phyloP scores from a whole-genome alignment of 2,329 filamentous ascomycete genomes.

The Aureobasidium sp. region DNA sequence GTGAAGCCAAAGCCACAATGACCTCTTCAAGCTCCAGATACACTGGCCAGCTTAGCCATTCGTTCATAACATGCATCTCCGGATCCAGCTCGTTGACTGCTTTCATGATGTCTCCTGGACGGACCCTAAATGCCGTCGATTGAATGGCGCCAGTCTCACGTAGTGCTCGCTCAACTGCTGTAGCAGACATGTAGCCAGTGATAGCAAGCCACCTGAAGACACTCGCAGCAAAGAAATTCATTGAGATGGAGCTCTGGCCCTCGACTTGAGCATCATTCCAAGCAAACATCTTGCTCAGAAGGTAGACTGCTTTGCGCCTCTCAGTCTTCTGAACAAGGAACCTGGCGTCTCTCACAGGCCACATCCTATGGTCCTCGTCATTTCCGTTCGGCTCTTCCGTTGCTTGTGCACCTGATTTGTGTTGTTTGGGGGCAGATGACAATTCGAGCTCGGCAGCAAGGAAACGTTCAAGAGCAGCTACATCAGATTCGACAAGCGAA shows the following conservation, averaged over 20 bases:
- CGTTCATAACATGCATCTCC: constrained; percentile 59
- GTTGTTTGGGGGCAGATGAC: not conserved
- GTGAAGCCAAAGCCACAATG: constrained; percentile 55
- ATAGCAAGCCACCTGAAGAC: constrained; percentile 55
- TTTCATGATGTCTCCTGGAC: constrained; percentile 53
- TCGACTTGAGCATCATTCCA: constrained; percentile 16
- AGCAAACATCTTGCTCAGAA: constrained; percentile 44
- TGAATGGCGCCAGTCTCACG: constrained; percentile 22
- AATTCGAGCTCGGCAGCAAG: constrained; percentile 24
- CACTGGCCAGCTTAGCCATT: constrained; percentile 56
- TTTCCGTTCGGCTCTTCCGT: not conserved
- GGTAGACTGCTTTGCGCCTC: constrained; percentile 56
- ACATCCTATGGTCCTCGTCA: not conserved
- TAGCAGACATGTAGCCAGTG: constrained; percentile 43
- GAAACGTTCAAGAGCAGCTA: constrained; percentile 25
- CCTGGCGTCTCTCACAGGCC: constrained; percentile 24
- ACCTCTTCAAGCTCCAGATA: constrained; percentile 61
- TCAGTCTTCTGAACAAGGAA: constrained; percentile 51
- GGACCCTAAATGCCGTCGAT: constrained; percentile 34
- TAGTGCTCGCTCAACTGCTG: constrained; percentile 39
- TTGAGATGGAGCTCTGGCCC: constrained; percentile 27
- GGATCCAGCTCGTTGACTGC: constrained; percentile 60
- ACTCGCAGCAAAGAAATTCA: constrained; percentile 43
- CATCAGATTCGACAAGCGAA: constrained; percentile 20
- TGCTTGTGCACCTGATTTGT: not conserved